phyloP scores from a whole-genome alignment of 2,329 filamentous ascomycete species.

The Aspergillus pseudotamarii region DNA sequence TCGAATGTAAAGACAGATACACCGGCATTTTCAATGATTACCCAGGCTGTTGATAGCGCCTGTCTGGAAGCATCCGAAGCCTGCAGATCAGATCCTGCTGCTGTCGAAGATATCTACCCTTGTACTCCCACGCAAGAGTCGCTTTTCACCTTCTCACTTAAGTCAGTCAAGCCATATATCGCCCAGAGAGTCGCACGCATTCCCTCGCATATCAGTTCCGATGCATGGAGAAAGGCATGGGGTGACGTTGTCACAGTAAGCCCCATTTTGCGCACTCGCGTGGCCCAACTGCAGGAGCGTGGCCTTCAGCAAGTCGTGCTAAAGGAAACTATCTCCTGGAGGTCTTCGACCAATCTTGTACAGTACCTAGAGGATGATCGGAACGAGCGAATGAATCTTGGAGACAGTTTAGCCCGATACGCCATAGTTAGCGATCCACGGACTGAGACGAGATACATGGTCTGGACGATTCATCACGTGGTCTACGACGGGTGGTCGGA shows the following conservation, averaged over 20 bases:
- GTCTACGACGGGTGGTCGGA: slow-evolving; percentile 55
- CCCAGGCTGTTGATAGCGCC: slow-evolving; percentile 35
- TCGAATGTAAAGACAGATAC: slow-evolving; percentile 29
- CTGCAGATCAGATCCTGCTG: slow-evolving; percentile 30
- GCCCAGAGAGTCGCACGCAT: slow-evolving; percentile 47
- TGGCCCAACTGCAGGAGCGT: slow-evolving; percentile 40
- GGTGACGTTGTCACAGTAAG: slow-evolving; percentile 42
- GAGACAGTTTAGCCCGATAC: slow-evolving; percentile 39
- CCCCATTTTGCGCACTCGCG: slow-evolving; percentile 51
- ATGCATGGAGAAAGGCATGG: slow-evolving; percentile 49
- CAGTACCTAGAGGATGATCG: slow-evolving; percentile 32
- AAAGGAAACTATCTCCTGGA: slow-evolving; percentile 37
- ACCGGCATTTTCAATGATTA: slow-evolving; percentile 34
- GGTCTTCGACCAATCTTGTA: slow-evolving; percentile 23
- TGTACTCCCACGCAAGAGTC: slow-evolving; percentile 48
- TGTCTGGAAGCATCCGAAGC: slow-evolving; percentile 41
- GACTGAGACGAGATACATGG: slow-evolving; percentile 41
- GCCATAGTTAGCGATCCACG: slow-evolving; percentile 31
- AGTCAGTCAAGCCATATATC: slow-evolving; percentile 48
- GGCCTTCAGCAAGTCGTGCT: slow-evolving; percentile 42
- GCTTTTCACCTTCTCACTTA: slow-evolving; percentile 49
- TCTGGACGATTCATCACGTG: slow-evolving; percentile 56
- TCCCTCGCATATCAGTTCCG: slow-evolving; percentile 36
- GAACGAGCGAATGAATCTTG: slow-evolving; percentile 36
- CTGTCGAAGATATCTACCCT: slow-evolving; percentile 46